Evolutionary conservation across 257 asterid species (phyloP).

Genomic region (Apocynum venetum): DNA sequence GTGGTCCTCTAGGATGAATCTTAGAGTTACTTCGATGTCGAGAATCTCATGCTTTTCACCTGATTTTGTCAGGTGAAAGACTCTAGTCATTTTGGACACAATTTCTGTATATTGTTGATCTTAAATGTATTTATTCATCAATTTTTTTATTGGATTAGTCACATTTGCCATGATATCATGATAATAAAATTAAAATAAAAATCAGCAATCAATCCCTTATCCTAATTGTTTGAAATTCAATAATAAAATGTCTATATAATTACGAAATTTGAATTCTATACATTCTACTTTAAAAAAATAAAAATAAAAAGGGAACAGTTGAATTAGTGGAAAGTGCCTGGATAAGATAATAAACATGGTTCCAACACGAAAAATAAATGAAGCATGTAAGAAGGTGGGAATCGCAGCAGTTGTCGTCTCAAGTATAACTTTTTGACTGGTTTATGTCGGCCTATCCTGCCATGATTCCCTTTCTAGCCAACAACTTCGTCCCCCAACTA

Average conservation of each 20-base stretch:
- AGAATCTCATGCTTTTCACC: neutral
- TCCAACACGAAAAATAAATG: conserved; percentile 9
- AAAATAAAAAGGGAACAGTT: neutral
- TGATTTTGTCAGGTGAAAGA: no score
- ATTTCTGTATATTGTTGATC: no score
- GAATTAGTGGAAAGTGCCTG: neutral
- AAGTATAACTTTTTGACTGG: neutral
- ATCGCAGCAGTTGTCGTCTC: conserved; percentile 18
- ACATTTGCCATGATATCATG: no score
- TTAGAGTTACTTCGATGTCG: neutral
- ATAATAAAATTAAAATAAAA: no score
- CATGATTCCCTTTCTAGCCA: neutral
- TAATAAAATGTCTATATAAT: no score
- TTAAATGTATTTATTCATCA: no score
- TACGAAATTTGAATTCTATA: no score
- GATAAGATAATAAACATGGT: conserved; percentile 1
- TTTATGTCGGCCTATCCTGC: conserved; percentile 16
- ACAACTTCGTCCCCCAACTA: neutral
- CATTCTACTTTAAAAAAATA: neutral
- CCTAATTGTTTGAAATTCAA: no score
- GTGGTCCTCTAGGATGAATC: neutral
- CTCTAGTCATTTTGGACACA: no score
- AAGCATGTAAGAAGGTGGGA: conserved; percentile 8
- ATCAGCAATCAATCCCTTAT: no score
- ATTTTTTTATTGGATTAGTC: no score